Conservation (phyloP, 1,139 yeast species). For the Hyphopichia khmerensis region DNA sequence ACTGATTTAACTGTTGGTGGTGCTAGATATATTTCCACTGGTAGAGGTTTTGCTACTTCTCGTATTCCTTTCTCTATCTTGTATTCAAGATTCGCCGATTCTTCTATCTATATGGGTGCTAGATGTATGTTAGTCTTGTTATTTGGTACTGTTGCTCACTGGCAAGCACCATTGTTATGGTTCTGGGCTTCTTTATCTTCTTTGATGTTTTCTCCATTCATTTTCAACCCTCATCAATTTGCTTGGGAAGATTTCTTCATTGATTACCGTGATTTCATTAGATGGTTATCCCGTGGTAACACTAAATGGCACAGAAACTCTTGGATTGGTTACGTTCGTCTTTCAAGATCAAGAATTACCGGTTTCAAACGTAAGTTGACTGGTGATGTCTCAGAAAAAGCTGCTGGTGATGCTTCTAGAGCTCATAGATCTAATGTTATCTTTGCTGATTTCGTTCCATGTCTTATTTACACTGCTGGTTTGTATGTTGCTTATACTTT, state of each 20-base stretch:
- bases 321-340: constrained; percentile 97
- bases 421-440: constrained; percentile 88
- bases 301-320: constrained; percentile 99
- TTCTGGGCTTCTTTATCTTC: constrained; percentile 97
- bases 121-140: constrained; percentile 85
- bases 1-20: constrained; percentile 98
- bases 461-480: constrained; percentile 83
- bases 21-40: constrained; percentile 98
- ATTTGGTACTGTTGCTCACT: constrained; percentile 88
- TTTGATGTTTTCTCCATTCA: constrained; percentile 87
- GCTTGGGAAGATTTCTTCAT: constrained; percentile 98
- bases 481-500: constrained; percentile 89
- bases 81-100: constrained; percentile 95
- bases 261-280: constrained; percentile 96
- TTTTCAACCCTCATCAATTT: constrained; percentile 98
- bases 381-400: constrained; percentile 89
- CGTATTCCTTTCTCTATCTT: constrained; percentile 96
- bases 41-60: constrained; percentile 99
- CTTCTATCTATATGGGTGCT: constrained; percentile 95
- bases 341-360: constrained; percentile 93
- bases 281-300: constrained; percentile 99
- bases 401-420: constrained; percentile 92
- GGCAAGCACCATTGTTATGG: constrained; percentile 98
- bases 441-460: constrained; percentile 85
- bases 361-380: constrained; percentile 94